A percentile compares a stretch with the other conserved stretches of the same genome.
phyloP scores from a whole-genome alignment of 345 rosid genomes.

The Ceriops zippeliana region DNA sequence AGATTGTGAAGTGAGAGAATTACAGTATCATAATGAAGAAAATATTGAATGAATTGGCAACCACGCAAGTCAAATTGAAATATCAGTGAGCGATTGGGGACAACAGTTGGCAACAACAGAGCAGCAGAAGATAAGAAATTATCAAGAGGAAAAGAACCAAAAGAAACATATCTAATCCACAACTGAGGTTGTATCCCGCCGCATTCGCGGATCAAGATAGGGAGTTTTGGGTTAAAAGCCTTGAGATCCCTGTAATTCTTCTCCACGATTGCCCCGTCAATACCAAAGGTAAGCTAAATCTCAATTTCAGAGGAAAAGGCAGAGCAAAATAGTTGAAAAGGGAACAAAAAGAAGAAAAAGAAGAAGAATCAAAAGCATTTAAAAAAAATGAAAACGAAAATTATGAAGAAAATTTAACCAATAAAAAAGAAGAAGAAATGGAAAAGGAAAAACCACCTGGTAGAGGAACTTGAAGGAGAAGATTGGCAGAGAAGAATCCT shows the following conservation, averaged over 20 bases:
- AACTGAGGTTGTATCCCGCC: constrained; percentile 75
- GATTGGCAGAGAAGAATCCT: constrained; percentile 29
- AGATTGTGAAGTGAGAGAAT: too few relatives aligned
- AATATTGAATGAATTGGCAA: too few relatives aligned
- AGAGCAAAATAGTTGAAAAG: too few relatives aligned
- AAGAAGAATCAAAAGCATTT: too few relatives aligned
- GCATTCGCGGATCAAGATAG: constrained; percentile 83
- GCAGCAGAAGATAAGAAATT: neutral
- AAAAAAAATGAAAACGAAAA: neutral
- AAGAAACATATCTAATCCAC: constrained; percentile 74
- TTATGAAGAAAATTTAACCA: neutral
- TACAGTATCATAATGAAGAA: too few relatives aligned
- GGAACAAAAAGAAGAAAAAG: too few relatives aligned
- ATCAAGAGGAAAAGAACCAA: neutral
- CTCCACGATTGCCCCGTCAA: constrained; percentile 64
- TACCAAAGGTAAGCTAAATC: too few relatives aligned
- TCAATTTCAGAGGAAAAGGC: too few relatives aligned
- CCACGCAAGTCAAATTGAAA: too few relatives aligned
- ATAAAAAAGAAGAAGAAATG: neutral
- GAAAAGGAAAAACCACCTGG: constrained; percentile 13
- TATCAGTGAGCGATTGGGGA: neutral
- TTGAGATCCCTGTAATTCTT: constrained; percentile 83
- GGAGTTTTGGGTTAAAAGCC: constrained; percentile 80
- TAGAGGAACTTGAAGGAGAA: constrained; percentile 25
- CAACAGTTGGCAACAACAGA: neutral